phyloP scores from a whole-genome alignment of 805 yeast genomes.

The Hanseniaspora meyeri region DNA sequence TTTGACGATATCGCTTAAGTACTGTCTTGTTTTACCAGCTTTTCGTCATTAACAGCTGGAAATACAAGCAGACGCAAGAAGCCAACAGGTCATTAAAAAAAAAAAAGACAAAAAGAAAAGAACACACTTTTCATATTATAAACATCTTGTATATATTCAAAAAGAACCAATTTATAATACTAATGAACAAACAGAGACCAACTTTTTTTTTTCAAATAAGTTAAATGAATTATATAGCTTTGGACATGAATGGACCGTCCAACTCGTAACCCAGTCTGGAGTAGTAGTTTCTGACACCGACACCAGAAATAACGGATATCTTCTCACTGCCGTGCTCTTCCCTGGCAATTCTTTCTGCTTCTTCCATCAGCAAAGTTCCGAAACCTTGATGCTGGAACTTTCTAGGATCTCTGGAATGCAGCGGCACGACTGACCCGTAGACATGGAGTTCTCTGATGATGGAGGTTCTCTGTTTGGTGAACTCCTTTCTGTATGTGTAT shows the following conservation, averaged over 20 bases:
- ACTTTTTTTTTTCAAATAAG: neutral
- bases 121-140: neutral
- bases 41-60: no score
- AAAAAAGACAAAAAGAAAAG: no score
- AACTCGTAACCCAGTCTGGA: slow-evolving; percentile 80
- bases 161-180: neutral
- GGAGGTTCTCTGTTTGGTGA: slow-evolving; percentile 71
- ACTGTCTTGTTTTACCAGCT: no score
- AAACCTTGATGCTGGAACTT: slow-evolving; percentile 99
- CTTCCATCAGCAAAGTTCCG: slow-evolving; percentile 95
- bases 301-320: slow-evolving; percentile 90
- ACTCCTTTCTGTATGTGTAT: slow-evolving; percentile 82
- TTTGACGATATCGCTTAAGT: slow-evolving; percentile 36
- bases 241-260: slow-evolving; percentile 98
- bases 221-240: slow-evolving; percentile 24
- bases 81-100: neutral
- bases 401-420: slow-evolving; percentile 91
- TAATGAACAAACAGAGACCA: neutral
- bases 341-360: slow-evolving; percentile 87
- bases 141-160: neutral
- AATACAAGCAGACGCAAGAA: no score
- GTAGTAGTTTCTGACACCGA: slow-evolving; percentile 93
- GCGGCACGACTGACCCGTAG: slow-evolving; percentile 92
- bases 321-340: slow-evolving; percentile 91
- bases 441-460: slow-evolving; percentile 96